phyloP scores from a whole-genome alignment of 306 rosid genomes.

The Cucumis cinereus region DNA sequence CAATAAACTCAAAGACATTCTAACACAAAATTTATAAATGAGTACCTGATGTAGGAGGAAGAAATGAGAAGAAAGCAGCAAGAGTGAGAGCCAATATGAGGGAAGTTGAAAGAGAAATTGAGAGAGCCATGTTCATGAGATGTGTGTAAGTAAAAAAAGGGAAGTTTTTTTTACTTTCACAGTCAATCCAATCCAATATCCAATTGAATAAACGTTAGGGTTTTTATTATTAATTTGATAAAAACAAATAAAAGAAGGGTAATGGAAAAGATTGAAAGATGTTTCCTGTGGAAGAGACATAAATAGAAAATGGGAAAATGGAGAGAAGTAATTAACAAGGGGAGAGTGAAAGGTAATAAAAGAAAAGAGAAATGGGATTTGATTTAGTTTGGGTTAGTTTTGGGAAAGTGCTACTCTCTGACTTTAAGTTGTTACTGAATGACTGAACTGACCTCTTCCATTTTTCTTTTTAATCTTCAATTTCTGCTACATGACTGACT shows the following conservation, averaged over 20 bases:
- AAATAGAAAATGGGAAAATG: neutral
- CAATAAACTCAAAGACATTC: too few relatives aligned
- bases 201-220: neutral
- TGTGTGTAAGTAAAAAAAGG: neutral
- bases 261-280: neutral
- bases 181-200: neutral
- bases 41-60: slow-evolving; percentile 3
- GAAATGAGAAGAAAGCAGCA: neutral
- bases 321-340: neutral
- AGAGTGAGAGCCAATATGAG: neutral
- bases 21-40: too few relatives aligned
- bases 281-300: slow-evolving; percentile 9
- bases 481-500: too few relatives aligned
- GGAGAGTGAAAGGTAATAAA: neutral
- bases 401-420: neutral
- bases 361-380: neutral
- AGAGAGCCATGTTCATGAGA: neutral
- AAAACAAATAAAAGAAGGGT: neutral
- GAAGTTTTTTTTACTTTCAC: neutral
- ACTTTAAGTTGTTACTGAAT: neutral
- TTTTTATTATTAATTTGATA: too few relatives aligned
- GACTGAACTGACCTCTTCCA: neutral
- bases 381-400: neutral
- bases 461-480: too few relatives aligned
- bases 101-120: neutral